Percentiles rank a stretch among this genome's conserved stretches.
phyloP scores from a whole-genome alignment of 345 rosid genomes.

The Rhizophora apiculata region DNA sequence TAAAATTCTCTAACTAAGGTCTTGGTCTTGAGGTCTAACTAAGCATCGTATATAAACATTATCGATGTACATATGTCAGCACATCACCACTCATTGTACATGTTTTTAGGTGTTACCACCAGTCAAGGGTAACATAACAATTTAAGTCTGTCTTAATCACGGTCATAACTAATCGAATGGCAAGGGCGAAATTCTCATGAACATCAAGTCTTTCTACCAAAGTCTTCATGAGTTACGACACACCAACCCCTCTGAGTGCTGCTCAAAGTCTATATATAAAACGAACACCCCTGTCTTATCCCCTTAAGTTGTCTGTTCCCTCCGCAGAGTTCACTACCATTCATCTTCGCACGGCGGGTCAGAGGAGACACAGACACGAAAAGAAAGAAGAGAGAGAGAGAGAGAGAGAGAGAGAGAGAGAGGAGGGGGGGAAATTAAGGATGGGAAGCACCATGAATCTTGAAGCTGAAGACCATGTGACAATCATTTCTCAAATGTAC shows the following conservation, averaged over 20 bases:
- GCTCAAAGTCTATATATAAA: slow-evolving; percentile 30
- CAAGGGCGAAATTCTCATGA: slow-evolving; percentile 18
- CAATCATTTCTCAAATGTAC: slow-evolving; percentile 57
- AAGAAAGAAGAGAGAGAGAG: neutral
- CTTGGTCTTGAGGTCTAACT: too few relatives aligned
- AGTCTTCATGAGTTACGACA: neutral
- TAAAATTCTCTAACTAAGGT: too few relatives aligned
- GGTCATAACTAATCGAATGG: slow-evolving; percentile 7
- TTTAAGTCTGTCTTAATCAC: too few relatives aligned
- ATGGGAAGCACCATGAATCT: slow-evolving; percentile 21
- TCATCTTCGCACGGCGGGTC: neutral
- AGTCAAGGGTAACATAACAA: too few relatives aligned
- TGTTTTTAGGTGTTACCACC: too few relatives aligned
- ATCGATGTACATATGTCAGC: too few relatives aligned
- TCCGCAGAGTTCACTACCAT: slow-evolving; percentile 9
- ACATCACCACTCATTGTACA: too few relatives aligned
- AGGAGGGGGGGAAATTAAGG: neutral
- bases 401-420: slow-evolving; percentile 1
- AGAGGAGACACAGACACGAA: neutral
- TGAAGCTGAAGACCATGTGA: slow-evolving; percentile 42
- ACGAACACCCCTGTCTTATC: slow-evolving; percentile 16
- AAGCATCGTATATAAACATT: too few relatives aligned
- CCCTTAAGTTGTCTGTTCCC: slow-evolving; percentile 39
- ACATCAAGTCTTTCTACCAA: slow-evolving; percentile 9
- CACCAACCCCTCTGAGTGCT: slow-evolving; percentile 13